Evolutionary conservation across 257 asterid species (phyloP).

Genomic region (Penstemon newberryi): DNA sequence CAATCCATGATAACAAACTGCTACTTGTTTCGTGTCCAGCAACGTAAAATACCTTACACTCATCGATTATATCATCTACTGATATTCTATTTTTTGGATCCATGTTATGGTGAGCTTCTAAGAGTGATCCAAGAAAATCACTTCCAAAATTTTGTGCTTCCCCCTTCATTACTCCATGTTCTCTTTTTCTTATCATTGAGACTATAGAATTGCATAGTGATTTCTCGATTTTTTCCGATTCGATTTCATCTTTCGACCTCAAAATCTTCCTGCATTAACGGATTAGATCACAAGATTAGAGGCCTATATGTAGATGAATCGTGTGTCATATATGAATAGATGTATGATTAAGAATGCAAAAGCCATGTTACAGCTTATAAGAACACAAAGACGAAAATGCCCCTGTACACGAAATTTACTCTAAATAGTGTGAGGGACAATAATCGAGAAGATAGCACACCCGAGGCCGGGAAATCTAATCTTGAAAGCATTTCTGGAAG

Average conservation of each 20-base stretch:
- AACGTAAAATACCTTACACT: constrained; percentile 12
- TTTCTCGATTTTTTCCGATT: constrained; percentile 5
- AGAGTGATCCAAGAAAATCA: constrained; percentile 19
- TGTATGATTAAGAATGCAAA: background rate
- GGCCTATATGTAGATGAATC: background rate
- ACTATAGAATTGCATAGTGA: background rate
- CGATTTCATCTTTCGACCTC: constrained; percentile 4
- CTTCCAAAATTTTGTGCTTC: background rate
- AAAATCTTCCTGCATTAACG: background rate
- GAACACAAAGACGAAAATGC: too few relatives aligned
- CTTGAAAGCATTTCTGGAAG: background rate
- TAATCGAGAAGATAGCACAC: background rate
- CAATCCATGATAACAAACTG: background rate
- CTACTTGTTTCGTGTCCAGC: constrained; percentile 14
- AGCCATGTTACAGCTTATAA: background rate
- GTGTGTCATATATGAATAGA: background rate
- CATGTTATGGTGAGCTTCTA: constrained; percentile 2
- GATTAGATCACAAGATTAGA: background rate
- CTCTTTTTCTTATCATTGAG: constrained; percentile 2
- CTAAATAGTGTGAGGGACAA: too few relatives aligned
- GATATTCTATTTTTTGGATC: constrained; percentile 3
- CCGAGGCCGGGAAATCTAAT: background rate
- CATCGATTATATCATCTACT: background rate
- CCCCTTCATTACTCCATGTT: background rate
- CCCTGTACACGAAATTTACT: too few relatives aligned